Conservation (phyloP, 345 rosid genomes). For the Ceriops tagal region DNA sequence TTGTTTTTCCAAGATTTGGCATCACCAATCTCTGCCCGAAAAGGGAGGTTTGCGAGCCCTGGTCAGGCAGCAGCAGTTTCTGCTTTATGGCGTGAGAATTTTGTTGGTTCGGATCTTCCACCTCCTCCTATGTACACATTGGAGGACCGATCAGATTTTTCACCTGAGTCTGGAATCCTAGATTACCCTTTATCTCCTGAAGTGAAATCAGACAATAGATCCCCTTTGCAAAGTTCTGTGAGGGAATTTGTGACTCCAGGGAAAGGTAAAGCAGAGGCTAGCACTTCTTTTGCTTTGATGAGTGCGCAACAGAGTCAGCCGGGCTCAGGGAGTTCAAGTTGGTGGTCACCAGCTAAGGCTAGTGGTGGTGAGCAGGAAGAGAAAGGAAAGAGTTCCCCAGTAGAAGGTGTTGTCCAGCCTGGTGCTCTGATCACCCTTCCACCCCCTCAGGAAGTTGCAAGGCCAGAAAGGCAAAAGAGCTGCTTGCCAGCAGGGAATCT, state of each 20-base stretch:
- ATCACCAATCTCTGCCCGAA: slow-evolving; percentile 69
- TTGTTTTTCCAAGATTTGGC: slow-evolving; percentile 85
- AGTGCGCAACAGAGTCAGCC: slow-evolving; percentile 63
- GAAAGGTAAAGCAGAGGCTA: slow-evolving; percentile 55
- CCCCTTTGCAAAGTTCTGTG: slow-evolving; percentile 49
- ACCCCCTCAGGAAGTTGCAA: slow-evolving; percentile 90
- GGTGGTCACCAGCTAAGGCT: slow-evolving; percentile 75
- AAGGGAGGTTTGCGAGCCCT: slow-evolving; percentile 74
- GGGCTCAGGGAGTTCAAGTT: slow-evolving; percentile 48
- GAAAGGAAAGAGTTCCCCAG: slow-evolving; percentile 86
- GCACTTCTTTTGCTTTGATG: slow-evolving; percentile 56
- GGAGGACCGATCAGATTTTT: slow-evolving; percentile 85
- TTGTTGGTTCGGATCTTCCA: slow-evolving; percentile 84
- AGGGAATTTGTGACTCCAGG: slow-evolving; percentile 49
- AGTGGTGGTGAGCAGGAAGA: slow-evolving; percentile 67
- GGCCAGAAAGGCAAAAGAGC: slow-evolving; percentile 81
- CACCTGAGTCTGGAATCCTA: slow-evolving; percentile 79
- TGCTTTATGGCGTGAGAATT: slow-evolving; percentile 94
- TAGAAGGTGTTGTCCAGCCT: slow-evolving; percentile 83
- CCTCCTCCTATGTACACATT: slow-evolving; percentile 88
- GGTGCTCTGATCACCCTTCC: slow-evolving; percentile 86
- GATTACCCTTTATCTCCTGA: slow-evolving; percentile 78
- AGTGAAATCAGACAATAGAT: slow-evolving; percentile 53
- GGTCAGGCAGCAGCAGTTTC: slow-evolving; percentile 95
- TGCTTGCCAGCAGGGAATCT: slow-evolving; percentile 64